Evolutionary conservation across 768 basidiomycete genomes (phyloP), one percentile per base, ranked within the genome.

Genomic region (Pholiota microspora): DNA sequence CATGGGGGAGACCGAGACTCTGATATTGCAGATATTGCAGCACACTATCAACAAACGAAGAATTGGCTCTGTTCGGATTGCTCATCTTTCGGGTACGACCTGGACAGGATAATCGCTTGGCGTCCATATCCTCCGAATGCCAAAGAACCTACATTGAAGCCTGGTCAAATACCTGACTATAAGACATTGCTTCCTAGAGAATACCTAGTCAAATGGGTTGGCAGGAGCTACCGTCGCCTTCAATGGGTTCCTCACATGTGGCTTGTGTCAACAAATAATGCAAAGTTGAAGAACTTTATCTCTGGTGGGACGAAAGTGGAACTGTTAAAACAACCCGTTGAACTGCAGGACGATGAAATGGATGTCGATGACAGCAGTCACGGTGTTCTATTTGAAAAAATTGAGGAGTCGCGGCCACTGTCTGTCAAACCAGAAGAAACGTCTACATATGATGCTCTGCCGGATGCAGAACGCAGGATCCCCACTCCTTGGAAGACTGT

Each of bases 171-270:
- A 2, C 74, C 80, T 0, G 71, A 83, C 58, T 76, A 76, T 67
- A 94, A 86, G 66, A 67, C 73, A 23, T 62, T 73, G 29, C 76
- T 95, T 13, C 92, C 91, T n/a, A 74, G 95, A 40, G 92, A 96
- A 69, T 98, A 98, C 67, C 83, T 98, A 10, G 84, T 98, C 52
- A 98, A 98, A 68, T 98, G 94, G 93, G 69, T 69, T 7, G 84
- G 78, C 35, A 73, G 88, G 42, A 91, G 93, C 59, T 98, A 90
- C 68, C 76, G 89, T 50, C 82, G 88, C 38, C 73, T 82, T 9
- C 80, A 88, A 67, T 98, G 94, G 94, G 93, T 97, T 1, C 89
- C 93, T 27, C 94, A 98, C 62, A 85, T 88, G 76, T 98, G 93
- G 93, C 75, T 97, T 1, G 73, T 85, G 27, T 81, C 87, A 8